phyloP scores from a whole-genome alignment of 2,329 filamentous ascomycete species.

The Colletotrichum truncatum region DNA sequence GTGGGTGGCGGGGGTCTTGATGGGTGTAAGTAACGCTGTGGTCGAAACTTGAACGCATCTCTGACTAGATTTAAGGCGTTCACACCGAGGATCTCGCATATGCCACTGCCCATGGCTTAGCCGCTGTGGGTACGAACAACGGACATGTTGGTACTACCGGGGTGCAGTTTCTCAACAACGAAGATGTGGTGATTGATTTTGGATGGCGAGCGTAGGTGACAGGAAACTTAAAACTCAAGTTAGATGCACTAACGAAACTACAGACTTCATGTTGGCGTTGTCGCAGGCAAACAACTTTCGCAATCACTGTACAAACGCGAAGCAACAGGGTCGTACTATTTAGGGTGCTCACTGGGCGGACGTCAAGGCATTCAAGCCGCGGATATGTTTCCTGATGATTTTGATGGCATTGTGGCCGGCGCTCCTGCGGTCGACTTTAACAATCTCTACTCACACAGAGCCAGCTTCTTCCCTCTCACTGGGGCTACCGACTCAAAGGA shows the following conservation, averaged over 20 bases:
- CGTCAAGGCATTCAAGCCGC: conserved; percentile 60
- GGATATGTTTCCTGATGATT: conserved; percentile 51
- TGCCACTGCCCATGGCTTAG: conserved; percentile 51
- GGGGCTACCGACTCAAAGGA: conserved; percentile 42
- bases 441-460: conserved; percentile 46
- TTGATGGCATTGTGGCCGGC: conserved; percentile 65
- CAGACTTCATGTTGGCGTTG: conserved; percentile 55
- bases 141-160: conserved; percentile 56
- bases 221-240: too few relatives aligned
- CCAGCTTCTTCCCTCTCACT: conserved; percentile 48
- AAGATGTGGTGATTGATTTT: conserved; percentile 47
- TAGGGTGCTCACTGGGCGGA: conserved; percentile 63
- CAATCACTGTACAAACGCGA: conserved; percentile 53
- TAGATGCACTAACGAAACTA: not conserved
- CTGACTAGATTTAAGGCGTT: conserved; percentile 39
- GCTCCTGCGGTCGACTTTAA: conserved; percentile 48
- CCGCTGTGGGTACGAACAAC: conserved; percentile 58
- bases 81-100: conserved; percentile 58
- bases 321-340: conserved; percentile 55
- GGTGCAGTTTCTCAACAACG: conserved; percentile 42
- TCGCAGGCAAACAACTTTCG: conserved; percentile 56
- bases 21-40: conserved; percentile 46
- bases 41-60: not conserved
- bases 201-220: conserved; percentile 41
- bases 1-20: conserved; percentile 59